Conservation (phyloP, 441 rosid species). For the Bocquillonia castaneifolia region DNA sequence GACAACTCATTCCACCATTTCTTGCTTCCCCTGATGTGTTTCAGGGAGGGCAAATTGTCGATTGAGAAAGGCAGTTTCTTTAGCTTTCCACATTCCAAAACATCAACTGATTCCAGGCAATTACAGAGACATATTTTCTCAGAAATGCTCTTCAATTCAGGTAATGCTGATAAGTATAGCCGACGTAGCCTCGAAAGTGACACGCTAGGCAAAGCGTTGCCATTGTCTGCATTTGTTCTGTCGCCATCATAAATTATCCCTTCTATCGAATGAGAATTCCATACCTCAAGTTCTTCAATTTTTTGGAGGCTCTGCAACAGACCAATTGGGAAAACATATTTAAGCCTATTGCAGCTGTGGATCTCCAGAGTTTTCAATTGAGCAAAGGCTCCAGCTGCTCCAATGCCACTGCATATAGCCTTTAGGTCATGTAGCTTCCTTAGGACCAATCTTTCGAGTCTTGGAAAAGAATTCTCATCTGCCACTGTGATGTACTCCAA, state of each 20-base stretch:
- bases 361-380: constrained; percentile 17
- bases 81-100: constrained; percentile 18
- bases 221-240: background rate
- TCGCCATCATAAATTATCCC: constrained; percentile 18
- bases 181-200: constrained; percentile 11
- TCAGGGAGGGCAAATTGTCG: constrained; percentile 13
- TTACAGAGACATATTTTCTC: constrained; percentile 12
- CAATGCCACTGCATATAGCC: background rate
- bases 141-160: constrained; percentile 15
- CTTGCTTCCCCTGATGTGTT: constrained; percentile 13
- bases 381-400: background rate
- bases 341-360: constrained; percentile 21
- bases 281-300: constrained; percentile 18
- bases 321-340: constrained; percentile 7
- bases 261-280: constrained; percentile 7
- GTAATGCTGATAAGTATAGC: background rate
- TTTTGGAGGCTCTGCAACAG: constrained; percentile 17
- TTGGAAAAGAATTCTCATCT: constrained; percentile 7
- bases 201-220: background rate
- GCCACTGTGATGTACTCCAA: constrained; percentile 13
- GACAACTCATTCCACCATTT: constrained; percentile 22
- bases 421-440: constrained; percentile 19
- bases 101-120: constrained; percentile 1
- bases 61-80: constrained; percentile 23
- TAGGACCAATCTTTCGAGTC: constrained; percentile 14